A percentile compares a stretch with the other conserved stretches of the same genome.
These are phyloP conservation scores for Proliferodiscus dingleyae DNA, from an alignment of 2,329 filamentous ascomycete species.

Conservation along the genomic window DNA sequence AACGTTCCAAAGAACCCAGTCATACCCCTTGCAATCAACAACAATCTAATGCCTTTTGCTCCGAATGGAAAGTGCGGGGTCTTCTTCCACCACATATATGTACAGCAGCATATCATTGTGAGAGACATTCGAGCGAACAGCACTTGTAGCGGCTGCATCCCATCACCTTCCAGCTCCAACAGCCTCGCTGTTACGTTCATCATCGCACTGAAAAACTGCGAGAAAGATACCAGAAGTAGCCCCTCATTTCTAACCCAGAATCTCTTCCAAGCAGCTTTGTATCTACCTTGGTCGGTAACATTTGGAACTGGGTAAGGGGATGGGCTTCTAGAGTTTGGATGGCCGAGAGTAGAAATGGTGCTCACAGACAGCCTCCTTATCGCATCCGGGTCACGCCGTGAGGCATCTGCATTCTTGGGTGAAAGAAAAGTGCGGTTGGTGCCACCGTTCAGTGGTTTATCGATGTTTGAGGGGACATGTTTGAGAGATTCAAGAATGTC, in stretches of 20 bases:
- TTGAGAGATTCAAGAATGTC: conserved; percentile 21
- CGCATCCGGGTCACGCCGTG: conserved; percentile 30
- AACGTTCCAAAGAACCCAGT: conserved; percentile 75
- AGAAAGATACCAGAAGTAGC: conserved; percentile 64
- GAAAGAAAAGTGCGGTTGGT: conserved; percentile 14
- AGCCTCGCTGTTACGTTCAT: conserved; percentile 83
- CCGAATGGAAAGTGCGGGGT: conserved; percentile 70
- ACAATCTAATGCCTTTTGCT: conserved; percentile 55
- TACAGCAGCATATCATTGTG: conserved; percentile 59
- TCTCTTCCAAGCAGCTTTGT: conserved; percentile 3
- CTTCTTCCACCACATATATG: conserved; percentile 69
- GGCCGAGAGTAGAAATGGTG: conserved; percentile 35
- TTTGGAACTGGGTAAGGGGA: conserved; percentile 15
- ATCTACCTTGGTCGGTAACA: conserved; percentile 1
- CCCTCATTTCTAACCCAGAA: conserved; percentile 67
- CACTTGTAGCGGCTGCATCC: conserved; percentile 79
- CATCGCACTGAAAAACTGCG: conserved; percentile 75
- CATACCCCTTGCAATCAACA: conserved; percentile 65
- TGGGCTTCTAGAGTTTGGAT: conserved; percentile 14
- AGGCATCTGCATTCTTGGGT: conserved; percentile 16
- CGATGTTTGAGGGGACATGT: conserved; percentile 26
- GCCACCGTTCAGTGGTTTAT: conserved; percentile 24
- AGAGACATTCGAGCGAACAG: conserved; percentile 75
- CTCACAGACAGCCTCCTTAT: conserved; percentile 39
- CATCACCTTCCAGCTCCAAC: conserved; percentile 65